These are phyloP conservation scores for Xenoacremonium recifei DNA, from an alignment of 2,329 filamentous ascomycete genomes.

Conservation along the genomic window DNA sequence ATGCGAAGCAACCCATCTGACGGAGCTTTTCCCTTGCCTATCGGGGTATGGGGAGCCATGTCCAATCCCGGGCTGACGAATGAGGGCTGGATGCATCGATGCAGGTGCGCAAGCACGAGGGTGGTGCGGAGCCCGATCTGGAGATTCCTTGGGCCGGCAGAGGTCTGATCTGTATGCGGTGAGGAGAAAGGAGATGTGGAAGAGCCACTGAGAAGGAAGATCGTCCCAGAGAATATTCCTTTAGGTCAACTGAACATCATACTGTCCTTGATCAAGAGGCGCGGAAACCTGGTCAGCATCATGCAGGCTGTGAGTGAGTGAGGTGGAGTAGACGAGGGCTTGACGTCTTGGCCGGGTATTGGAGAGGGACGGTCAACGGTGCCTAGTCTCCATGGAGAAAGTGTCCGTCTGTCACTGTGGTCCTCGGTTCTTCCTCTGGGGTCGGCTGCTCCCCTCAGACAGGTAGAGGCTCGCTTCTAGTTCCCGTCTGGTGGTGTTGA, in stretches of 20 bases:
- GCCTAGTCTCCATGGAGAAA: neutral
- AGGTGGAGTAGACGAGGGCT: slow-evolving; percentile 4
- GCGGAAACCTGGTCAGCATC: slow-evolving; percentile 5
- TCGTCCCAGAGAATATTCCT: neutral
- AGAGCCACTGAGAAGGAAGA: neutral
- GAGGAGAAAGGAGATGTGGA: neutral
- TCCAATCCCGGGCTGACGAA: slow-evolving; percentile 13
- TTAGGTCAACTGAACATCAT: slow-evolving; percentile 1
- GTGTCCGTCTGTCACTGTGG: slow-evolving; percentile 5
- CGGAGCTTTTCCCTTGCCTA: slow-evolving; percentile 12
- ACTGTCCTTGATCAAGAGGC: neutral
- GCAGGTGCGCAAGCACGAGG: slow-evolving; percentile 15
- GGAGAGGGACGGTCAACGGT: neutral
- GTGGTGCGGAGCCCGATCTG: slow-evolving; percentile 3
- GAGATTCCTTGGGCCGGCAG: neutral
- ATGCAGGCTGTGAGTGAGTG: slow-evolving; percentile 9
- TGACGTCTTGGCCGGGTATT: slow-evolving; percentile 1
- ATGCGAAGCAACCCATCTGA: slow-evolving; percentile 11
- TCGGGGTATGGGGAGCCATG: slow-evolving; percentile 9
- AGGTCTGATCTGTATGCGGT: neutral
- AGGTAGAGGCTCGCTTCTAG: slow-evolving; percentile 16
- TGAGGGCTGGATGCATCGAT: slow-evolving; percentile 12
- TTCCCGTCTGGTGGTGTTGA: slow-evolving; percentile 10
- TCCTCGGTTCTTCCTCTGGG: slow-evolving; percentile 16
- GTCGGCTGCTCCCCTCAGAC: slow-evolving; percentile 4